Base-by-base conservation (phyloP, 805 yeast species). In the Nakazawaea peltata region DNA sequence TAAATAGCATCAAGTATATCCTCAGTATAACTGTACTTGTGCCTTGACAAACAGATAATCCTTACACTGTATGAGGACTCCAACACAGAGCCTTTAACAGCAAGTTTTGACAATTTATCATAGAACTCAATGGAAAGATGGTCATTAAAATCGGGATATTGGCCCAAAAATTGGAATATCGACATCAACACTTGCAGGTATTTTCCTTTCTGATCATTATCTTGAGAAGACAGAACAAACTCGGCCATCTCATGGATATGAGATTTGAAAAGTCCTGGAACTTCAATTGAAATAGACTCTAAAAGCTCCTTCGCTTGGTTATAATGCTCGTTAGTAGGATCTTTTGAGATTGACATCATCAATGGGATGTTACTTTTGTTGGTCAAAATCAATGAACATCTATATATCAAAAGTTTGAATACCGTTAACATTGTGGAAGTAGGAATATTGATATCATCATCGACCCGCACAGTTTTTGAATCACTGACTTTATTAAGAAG, bases 41-140 rank as follows among this genome's bases (percentile, higher is more conserved):
- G 57, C 3, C 63, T 53, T 3, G 67, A 54, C n/a, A 73, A 58
- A 2, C 74, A 66, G 6, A 83, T 41, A 5, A 82, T 56, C 48
- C 74, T 77, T 7, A 74, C 58, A 0, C 88, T 69, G 49, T 77
- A 82, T 46, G 67, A 74, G 0, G 90, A 79, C 45, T 79, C 85
- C 8, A 47, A 28, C 1, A 83, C 74, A 2, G 70, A 54, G 0
- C 90, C 90, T 1, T 48, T 44, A 0, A 59, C 42, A 0, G 81
- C 71, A 19, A 78, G 55, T 2, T 56, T 50, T 29, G 63, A 57
- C 32, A 85, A 51, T 11, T 59, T 55, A 7, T 67, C 66, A 12
- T 60, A 44, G 42, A 78, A 74, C 3, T 47, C 48, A 8, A 59
- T 62, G 16, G 64, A 62, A n/a, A 57, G 54, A 3, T 75, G 69